These are phyloP conservation scores for Aspergillus bombycis DNA, from an alignment of 2,329 filamentous ascomycete species.

Conservation along the genomic window DNA sequence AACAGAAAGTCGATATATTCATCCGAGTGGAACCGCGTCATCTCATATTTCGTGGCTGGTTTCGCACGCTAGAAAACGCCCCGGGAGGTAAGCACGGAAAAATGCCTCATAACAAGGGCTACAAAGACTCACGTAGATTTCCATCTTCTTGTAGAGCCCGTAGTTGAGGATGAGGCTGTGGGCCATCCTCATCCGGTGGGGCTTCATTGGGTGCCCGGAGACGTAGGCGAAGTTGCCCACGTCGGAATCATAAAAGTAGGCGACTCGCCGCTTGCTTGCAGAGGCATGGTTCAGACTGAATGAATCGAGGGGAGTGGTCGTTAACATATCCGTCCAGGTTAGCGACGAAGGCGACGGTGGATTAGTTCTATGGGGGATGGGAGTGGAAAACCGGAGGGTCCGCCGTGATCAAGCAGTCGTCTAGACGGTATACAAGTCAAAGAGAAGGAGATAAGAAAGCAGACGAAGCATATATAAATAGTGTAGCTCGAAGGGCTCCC, in stretches of 20 bases:
- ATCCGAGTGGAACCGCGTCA: slow-evolving; percentile 74
- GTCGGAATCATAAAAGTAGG: slow-evolving; percentile 98
- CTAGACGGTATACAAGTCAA: neutral
- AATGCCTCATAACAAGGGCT: neutral
- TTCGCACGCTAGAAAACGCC: slow-evolving; percentile 67
- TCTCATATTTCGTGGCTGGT: slow-evolving; percentile 71
- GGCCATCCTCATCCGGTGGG: slow-evolving; percentile 69
- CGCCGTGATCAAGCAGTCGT: neutral
- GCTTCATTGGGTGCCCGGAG: slow-evolving; percentile 69
- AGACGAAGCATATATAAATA: slow-evolving; percentile 3
- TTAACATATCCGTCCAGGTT: neutral
- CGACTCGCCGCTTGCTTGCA: slow-evolving; percentile 71
- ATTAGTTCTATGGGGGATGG: neutral
- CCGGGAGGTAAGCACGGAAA: slow-evolving; percentile 21
- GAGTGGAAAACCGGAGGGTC: neutral
- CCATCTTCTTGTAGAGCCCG: slow-evolving; percentile 71
- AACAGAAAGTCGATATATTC: slow-evolving; percentile 74
- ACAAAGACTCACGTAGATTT: slow-evolving; percentile 63
- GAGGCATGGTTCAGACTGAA: neutral
- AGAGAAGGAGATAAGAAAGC: neutral
- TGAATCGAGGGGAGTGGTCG: neutral
- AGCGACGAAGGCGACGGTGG: neutral
- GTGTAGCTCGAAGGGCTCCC: neutral
- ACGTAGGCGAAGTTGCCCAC: slow-evolving; percentile 98
- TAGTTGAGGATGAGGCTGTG: slow-evolving; percentile 72